Conservation (phyloP, 2,329 filamentous ascomycete genomes). For the Chaetomiaceae sp. region DNA sequence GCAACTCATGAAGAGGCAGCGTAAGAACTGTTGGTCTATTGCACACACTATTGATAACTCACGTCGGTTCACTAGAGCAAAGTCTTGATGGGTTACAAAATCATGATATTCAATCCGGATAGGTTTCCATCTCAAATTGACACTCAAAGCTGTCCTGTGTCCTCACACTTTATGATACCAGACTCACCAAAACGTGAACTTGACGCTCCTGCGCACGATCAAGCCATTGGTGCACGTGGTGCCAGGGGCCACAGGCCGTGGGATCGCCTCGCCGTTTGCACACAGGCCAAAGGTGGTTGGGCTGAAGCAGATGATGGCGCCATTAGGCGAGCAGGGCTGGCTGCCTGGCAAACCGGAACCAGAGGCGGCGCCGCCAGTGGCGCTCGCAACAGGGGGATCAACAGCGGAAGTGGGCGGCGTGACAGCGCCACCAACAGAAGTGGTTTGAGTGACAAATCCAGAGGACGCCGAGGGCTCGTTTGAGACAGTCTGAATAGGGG, state of each 20-base stretch:
- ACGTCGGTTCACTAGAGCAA: too few species aligned
- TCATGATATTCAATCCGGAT: too few species aligned
- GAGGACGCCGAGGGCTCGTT: neutral
- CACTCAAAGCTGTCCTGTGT: too few species aligned
- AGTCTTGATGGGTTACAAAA: too few species aligned
- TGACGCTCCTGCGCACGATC: constrained; percentile 12
- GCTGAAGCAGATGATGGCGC: constrained; percentile 23
- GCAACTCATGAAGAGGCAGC: too few species aligned
- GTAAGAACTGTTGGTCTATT: too few species aligned
- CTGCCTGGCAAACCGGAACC: neutral
- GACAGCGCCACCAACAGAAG: neutral
- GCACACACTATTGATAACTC: too few species aligned
- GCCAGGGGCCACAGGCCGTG: constrained; percentile 21
- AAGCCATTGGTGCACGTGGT: constrained; percentile 20
- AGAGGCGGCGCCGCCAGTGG: neutral
- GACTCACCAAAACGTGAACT: constrained; percentile 1
- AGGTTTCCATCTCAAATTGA: too few species aligned
- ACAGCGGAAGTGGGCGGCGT: neutral
- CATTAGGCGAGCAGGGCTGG: constrained; percentile 20
- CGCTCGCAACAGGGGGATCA: neutral
- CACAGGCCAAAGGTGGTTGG: constrained; percentile 22
- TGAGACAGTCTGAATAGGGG: neutral
- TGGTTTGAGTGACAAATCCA: neutral
- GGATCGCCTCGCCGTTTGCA: constrained; percentile 18
- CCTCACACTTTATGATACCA: too few species aligned